Evolutionary conservation across 2,329 filamentous ascomycete genomes (phyloP).

Genomic region (Xylaria sp.): DNA sequence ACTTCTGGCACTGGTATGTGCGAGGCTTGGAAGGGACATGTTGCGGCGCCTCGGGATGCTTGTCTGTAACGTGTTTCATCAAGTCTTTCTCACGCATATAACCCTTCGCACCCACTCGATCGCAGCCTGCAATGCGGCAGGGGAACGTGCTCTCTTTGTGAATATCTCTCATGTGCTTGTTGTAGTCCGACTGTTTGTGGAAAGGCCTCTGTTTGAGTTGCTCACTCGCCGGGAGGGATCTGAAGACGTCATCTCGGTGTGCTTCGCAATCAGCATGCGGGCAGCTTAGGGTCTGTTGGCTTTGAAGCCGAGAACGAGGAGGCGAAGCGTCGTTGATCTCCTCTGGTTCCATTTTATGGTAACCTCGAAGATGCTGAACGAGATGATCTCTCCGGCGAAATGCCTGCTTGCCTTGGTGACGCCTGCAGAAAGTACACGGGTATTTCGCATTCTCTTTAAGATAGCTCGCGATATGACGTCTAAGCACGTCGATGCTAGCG

Average conservation of each 20-base stretch:
- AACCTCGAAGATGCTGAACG: slow-evolving; percentile 52
- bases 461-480: slow-evolving; percentile 43
- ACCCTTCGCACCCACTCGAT: slow-evolving; percentile 42
- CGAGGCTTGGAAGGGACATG: background rate
- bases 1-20: background rate
- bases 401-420: slow-evolving; percentile 48
- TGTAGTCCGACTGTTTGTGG: slow-evolving; percentile 45
- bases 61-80: slow-evolving; percentile 42
- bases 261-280: slow-evolving; percentile 41
- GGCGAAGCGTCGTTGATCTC: slow-evolving; percentile 26
- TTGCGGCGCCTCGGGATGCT: slow-evolving; percentile 39
- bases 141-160: slow-evolving; percentile 52
- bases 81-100: slow-evolving; percentile 44
- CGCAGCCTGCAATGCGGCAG: slow-evolving; percentile 49
- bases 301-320: background rate
- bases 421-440: slow-evolving; percentile 50
- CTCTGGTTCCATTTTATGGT: slow-evolving; percentile 50
- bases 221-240: slow-evolving; percentile 26
- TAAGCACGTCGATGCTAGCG: slow-evolving; percentile 45
- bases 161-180: slow-evolving; percentile 52
- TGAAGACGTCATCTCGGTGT: slow-evolving; percentile 36
- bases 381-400: slow-evolving; percentile 55
- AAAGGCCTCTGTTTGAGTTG: slow-evolving; percentile 36
- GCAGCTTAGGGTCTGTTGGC: slow-evolving; percentile 37
- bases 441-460: slow-evolving; percentile 37